Evolutionary conservation across 2,329 filamentous ascomycete species (phyloP), one percentile per base, ranked within the genome.

Genomic region (Pseudogymnoascus sp.): DNA sequence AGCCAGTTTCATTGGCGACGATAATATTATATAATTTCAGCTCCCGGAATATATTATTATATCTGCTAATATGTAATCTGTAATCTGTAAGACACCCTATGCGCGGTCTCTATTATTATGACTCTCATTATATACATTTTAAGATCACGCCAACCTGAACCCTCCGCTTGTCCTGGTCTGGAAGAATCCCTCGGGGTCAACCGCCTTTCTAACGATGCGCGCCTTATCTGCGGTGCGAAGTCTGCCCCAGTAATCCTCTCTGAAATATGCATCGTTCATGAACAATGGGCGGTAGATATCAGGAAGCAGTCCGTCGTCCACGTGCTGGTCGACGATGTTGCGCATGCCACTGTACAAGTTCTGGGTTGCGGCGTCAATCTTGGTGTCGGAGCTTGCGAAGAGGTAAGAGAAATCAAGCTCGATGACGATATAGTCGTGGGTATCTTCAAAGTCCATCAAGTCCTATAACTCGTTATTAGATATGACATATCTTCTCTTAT

Each of bases 251-350:
- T 63, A 63, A 58, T 63, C 61, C 61, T 63, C 41, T 35, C 58
- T 59, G 18, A 22, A 62, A 58, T 65, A 65, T 1, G 70, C 70
- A 62, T 74, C 71, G 38, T 73, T 73, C 70, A 72, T 72, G 35
- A 73, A 69, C 8, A 67, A 62, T 20, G 70, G 71, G 16, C 71
- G 61, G 58, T 72, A 72, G 0, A 59, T 57, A 4, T 59, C 57
- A 16, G 20, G 18, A 33, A 62, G 39, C 20, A 20, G 54, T 30
- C 60, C 60, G 18, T 63, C 54, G 9, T 25, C 59, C 3, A 58
- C 36, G 37, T 61, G 61, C 4, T n/a, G 18, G 9, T 35, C 20
- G 12, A 61, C 38, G 2, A 41, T 30, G 14, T 41, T 33, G 28
- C 47, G 33, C 25, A 63, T 47, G 14, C 61, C 61, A 28, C 37